Conservation (phyloP, 441 rosid species). For the Jatropha multifida region DNA sequence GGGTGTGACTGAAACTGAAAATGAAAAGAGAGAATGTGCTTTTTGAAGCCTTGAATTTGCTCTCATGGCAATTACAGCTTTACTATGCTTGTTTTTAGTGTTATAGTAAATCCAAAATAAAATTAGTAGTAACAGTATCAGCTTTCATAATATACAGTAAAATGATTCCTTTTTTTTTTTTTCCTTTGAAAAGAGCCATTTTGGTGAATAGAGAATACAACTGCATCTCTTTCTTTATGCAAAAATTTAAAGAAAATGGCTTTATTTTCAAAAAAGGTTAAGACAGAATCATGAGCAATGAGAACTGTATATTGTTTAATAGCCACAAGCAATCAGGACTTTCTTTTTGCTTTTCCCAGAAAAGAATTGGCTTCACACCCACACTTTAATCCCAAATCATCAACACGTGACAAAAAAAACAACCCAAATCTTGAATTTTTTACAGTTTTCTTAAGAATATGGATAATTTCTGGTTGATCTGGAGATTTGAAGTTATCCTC, state of each 20-base stretch:
- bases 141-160: not conserved
- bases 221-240: not conserved
- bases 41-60: conserved; percentile 16
- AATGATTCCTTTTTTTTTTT: not conserved
- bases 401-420: not conserved
- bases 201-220: not conserved
- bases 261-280: conserved; percentile 15
- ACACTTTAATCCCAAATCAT: not conserved
- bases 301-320: conserved; percentile 12
- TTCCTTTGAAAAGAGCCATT: not conserved
- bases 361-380: conserved; percentile 4
- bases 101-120: conserved; percentile 20
- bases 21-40: conserved; percentile 35
- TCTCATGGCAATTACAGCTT: conserved; percentile 20
- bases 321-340: conserved; percentile 9
- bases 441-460: not conserved
- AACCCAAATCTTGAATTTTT: not conserved
- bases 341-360: conserved; percentile 31
- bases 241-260: conserved; percentile 7
- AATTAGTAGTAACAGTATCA: conserved; percentile 1
- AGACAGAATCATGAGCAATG: conserved; percentile 34
- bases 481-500: not conserved
- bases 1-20: conserved; percentile 19
- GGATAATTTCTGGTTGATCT: not conserved
- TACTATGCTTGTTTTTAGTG: conserved; percentile 17